Evolutionary conservation across 179 eudicot species (phyloP), one percentile per base, ranked within the genome.

Genomic region (Carnegiea gigantea): DNA sequence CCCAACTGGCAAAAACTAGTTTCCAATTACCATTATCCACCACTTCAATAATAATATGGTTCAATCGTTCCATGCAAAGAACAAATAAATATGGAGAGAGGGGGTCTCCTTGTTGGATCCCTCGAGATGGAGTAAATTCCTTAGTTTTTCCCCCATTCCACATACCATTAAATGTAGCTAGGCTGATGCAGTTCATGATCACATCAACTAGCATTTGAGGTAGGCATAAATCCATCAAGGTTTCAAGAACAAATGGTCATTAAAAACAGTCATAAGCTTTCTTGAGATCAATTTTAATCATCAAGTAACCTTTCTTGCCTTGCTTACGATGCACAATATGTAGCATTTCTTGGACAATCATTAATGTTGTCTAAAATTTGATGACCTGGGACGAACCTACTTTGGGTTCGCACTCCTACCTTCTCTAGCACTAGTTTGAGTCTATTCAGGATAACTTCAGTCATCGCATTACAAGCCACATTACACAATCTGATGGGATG

Each of bases 401-500:
- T 3, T 38, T 78, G 80, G 17, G 64, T 49, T 7, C 21, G 76
- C 11, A 36, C 46, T 10, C 24, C 15, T n/a, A 68, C 3, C 4
- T 49, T 68, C n/a, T 40, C 23, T 23, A 68, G 1, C 26, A 79
- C 15, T 2, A 43, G 40, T 46, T 49, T 68, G 12, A 79, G 24
- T 13, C 76, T 44, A 40, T 51, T 79, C 2, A 53, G 40, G 5
- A 70, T 23, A 12, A 14, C 40, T 30, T 60, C 64, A 4, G 80
- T 21, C 5, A 62, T 43, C 4, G 64, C 38, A 5, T 79, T 79
- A 46, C n/a, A 79, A 9, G 64, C 14, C 3, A 79, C 62, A 57
- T 76, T 53, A 54, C 79, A 76, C 0, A 76, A 24, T 15, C 79
- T 28, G 13, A 53, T 76, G 6, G 79, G 79, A 11, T 68, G 43